These are phyloP conservation scores for Debaryomycetaceae sp. DNA, from an alignment of 1,139 yeast species.

Conservation along the genomic window DNA sequence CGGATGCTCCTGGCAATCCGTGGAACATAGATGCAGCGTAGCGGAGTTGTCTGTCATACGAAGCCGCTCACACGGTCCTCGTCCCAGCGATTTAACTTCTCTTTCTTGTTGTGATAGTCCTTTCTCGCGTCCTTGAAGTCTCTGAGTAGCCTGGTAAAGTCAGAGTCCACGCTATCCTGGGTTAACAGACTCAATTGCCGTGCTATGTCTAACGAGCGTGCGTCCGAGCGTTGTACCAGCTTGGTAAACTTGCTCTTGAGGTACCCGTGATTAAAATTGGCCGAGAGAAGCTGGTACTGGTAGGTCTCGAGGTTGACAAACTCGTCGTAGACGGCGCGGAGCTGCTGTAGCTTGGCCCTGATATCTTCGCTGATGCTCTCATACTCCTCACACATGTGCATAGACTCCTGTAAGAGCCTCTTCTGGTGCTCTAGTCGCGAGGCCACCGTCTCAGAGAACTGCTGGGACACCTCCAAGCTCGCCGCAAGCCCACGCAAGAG, in stretches of 20 bases:
- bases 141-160: slow-evolving; percentile 32
- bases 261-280: slow-evolving; percentile 34
- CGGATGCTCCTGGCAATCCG: not conserved
- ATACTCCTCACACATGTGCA: slow-evolving; percentile 26
- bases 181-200: slow-evolving; percentile 8
- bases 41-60: slow-evolving; percentile 8
- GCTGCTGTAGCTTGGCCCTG: slow-evolving; percentile 19
- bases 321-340: slow-evolving; percentile 28
- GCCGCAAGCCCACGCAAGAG: slow-evolving; percentile 32
- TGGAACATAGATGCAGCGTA: not conserved
- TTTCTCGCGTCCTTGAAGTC: slow-evolving; percentile 47
- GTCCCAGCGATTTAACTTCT: slow-evolving; percentile 57
- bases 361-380: slow-evolving; percentile 21
- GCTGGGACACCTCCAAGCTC: slow-evolving; percentile 20
- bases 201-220: slow-evolving; percentile 19
- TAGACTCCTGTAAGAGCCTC: slow-evolving; percentile 19
- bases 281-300: slow-evolving; percentile 39
- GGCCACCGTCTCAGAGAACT: slow-evolving; percentile 14
- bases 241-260: slow-evolving; percentile 26
- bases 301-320: slow-evolving; percentile 34
- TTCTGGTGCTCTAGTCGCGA: slow-evolving; percentile 18
- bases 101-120: slow-evolving; percentile 51
- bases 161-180: slow-evolving; percentile 8
- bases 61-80: slow-evolving; percentile 66
- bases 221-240: slow-evolving; percentile 22